phyloP scores from a whole-genome alignment of 179 eudicot species.

The Sideroxylon spinosum region DNA sequence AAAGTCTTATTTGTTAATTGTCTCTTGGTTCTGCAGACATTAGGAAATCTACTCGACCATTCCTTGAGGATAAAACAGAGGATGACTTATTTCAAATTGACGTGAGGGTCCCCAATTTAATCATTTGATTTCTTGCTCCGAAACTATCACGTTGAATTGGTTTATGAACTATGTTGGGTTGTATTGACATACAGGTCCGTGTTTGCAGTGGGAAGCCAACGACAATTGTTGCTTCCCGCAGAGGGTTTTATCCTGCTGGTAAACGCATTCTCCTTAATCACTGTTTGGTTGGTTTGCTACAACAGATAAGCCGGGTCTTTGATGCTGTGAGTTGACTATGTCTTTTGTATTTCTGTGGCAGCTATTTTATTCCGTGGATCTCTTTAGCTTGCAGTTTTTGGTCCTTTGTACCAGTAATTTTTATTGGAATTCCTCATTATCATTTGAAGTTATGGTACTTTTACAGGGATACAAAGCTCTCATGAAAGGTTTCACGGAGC shows the following conservation, averaged over 20 bases:
- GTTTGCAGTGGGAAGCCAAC: conserved; percentile 81
- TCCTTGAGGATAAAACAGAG: conserved; percentile 70
- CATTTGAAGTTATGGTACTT: not conserved
- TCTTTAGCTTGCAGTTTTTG: not conserved
- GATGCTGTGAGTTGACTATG: conserved; percentile 55
- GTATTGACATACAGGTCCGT: conserved; percentile 44
- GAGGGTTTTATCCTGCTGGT: conserved; percentile 82
- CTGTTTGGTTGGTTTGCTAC: conserved; percentile 72
- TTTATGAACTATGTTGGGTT: not conserved
- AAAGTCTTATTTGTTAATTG: not conserved
- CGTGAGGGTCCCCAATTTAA: conserved; percentile 39
- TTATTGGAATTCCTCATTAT: not conserved
- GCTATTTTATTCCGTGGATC: not conserved
- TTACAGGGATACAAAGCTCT: conserved; percentile 77
- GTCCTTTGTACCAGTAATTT: not conserved
- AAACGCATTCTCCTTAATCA: conserved; percentile 46
- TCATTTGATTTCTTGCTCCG: conserved; percentile 16
- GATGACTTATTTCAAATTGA: conserved; percentile 86
- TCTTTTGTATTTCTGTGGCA: not conserved
- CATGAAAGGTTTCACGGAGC: conserved; percentile 80
- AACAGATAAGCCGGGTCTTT: conserved; percentile 74
- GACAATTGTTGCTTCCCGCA: conserved; percentile 66
- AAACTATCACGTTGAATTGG: not conserved
- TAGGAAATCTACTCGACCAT: conserved; percentile 78
- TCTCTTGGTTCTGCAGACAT: conserved; percentile 57